A percentile compares a stretch with the other conserved stretches of the same genome.
Evolutionary conservation across 345 rosid species (phyloP).

Genomic region (Bruguiera sexangula): DNA sequence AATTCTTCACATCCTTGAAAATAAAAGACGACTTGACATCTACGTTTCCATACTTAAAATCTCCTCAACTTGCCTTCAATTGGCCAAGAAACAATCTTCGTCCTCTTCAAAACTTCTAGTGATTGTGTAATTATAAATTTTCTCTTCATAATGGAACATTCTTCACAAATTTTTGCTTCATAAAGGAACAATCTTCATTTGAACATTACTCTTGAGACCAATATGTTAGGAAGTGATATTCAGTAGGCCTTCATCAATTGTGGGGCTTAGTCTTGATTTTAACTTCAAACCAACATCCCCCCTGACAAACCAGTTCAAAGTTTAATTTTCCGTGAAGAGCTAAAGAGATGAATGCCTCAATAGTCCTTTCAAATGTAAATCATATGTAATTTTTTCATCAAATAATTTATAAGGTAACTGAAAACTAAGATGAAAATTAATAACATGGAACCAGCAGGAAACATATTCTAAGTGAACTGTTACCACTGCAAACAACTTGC

Average conservation of each 20-base stretch:
- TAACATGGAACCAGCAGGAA: constrained; percentile 3
- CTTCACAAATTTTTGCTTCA: constrained; percentile 60
- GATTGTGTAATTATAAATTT: constrained; percentile 51
- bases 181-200: constrained; percentile 57
- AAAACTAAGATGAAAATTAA: neutral
- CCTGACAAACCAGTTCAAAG: constrained; percentile 91
- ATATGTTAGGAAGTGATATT: constrained; percentile 56
- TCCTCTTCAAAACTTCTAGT: constrained; percentile 70
- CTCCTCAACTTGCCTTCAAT: constrained; percentile 48
- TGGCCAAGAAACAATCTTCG: constrained; percentile 48
- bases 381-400: constrained; percentile 14
- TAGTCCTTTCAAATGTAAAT: constrained; percentile 21
- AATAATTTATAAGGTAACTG: constrained; percentile 1
- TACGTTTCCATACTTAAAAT: constrained; percentile 48
- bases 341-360: constrained; percentile 26
- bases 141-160: constrained; percentile 56
- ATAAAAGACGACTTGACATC: constrained; percentile 61
- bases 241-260: constrained; percentile 68
- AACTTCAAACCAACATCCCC: constrained; percentile 95
- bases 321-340: constrained; percentile 46
- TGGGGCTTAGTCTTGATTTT: constrained; percentile 91
- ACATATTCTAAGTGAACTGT: neutral
- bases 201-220: constrained; percentile 55
- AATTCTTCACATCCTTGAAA: constrained; percentile 70
- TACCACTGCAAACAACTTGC: too few relatives aligned